phyloP scores from a whole-genome alignment of 2,329 filamentous ascomycete genomes.

The Fusarium sublunatum region DNA sequence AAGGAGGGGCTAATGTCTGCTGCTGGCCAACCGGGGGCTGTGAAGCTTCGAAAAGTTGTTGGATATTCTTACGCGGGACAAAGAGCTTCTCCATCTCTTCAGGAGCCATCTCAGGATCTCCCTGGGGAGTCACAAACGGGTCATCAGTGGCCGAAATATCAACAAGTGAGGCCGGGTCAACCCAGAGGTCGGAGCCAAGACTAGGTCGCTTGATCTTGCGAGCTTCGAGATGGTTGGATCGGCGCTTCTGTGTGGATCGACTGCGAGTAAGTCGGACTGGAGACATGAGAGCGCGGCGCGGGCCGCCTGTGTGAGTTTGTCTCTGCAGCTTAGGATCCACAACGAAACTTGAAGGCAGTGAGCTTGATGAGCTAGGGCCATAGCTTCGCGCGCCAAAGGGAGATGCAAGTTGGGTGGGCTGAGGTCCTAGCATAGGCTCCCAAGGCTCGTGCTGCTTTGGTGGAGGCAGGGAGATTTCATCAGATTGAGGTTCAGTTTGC shows the following conservation, averaged over 20 bases:
- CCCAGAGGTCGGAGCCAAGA: constrained; percentile 66
- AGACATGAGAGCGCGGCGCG: constrained; percentile 63
- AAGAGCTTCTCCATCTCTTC: constrained; percentile 53
- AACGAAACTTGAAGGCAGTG: constrained; percentile 55
- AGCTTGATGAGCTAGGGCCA: constrained; percentile 68
- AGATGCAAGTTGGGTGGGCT: constrained; percentile 60
- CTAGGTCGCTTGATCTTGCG: constrained; percentile 64
- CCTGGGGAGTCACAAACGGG: constrained; percentile 51
- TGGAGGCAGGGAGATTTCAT: constrained; percentile 40
- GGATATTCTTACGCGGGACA: constrained; percentile 57
- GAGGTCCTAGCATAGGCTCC: constrained; percentile 41
- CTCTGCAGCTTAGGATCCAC: constrained; percentile 50
- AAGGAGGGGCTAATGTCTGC: constrained; percentile 46
- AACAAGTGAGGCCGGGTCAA: constrained; percentile 54
- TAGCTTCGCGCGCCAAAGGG: constrained; percentile 70
- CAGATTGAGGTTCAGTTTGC: constrained; percentile 33
- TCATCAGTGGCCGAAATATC: constrained; percentile 40
- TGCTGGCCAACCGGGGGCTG: constrained; percentile 34
- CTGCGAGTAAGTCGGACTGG: constrained; percentile 63
- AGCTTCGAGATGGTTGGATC: constrained; percentile 62
- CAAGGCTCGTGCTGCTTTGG: constrained; percentile 35
- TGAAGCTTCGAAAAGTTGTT: constrained; percentile 54
- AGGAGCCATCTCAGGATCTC: constrained; percentile 34
- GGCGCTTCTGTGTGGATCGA: constrained; percentile 66
- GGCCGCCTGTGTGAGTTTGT: constrained; percentile 62